These are phyloP conservation scores for Tagetes erecta DNA, from an alignment of 129 eudicot genomes.

Conservation along the genomic window DNA sequence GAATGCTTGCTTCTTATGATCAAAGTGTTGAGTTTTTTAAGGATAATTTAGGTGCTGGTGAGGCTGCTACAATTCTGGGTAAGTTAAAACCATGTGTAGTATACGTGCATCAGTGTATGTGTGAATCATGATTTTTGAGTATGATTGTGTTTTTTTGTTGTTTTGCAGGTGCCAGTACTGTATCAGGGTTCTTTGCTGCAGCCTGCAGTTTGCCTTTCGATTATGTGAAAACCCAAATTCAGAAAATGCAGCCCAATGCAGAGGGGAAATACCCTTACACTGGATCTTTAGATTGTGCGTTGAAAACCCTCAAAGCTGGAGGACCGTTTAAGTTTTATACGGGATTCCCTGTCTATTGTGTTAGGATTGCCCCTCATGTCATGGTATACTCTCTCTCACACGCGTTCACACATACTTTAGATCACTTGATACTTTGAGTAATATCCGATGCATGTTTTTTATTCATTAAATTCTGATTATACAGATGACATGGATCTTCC, in stretches of 20 bases:
- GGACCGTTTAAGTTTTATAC: slow-evolving; percentile 86
- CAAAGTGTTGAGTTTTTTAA: slow-evolving; percentile 76
- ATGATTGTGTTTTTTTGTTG: not conserved
- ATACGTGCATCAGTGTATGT: not conserved
- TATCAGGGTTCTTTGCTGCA: slow-evolving; percentile 89
- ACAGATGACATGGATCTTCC: slow-evolving; percentile 98
- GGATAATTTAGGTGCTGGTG: slow-evolving; percentile 71
- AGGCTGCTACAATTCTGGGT: slow-evolving; percentile 78
- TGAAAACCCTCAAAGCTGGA: slow-evolving; percentile 79
- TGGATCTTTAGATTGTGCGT: slow-evolving; percentile 81
- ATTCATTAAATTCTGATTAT: slow-evolving; percentile 2
- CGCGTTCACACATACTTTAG: not conserved
- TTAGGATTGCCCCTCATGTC: slow-evolving; percentile 95
- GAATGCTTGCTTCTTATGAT: slow-evolving; percentile 98
- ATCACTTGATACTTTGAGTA: not conserved
- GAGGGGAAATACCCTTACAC: slow-evolving; percentile 77
- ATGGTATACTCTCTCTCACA: slow-evolving; percentile 55
- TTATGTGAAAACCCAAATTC: slow-evolving; percentile 87
- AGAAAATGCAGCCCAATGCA: slow-evolving; percentile 95
- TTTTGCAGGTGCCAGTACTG: slow-evolving; percentile 75
- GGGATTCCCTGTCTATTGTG: slow-evolving; percentile 89
- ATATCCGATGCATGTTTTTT: slow-evolving; percentile 14
- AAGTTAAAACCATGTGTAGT: slow-evolving; percentile 12
- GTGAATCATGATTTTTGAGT: not conserved
- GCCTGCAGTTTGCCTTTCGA: slow-evolving; percentile 96